phyloP scores from a whole-genome alignment of 495 filamentous ascomycete genomes.

The Melanomma pulvis-pyrius region DNA sequence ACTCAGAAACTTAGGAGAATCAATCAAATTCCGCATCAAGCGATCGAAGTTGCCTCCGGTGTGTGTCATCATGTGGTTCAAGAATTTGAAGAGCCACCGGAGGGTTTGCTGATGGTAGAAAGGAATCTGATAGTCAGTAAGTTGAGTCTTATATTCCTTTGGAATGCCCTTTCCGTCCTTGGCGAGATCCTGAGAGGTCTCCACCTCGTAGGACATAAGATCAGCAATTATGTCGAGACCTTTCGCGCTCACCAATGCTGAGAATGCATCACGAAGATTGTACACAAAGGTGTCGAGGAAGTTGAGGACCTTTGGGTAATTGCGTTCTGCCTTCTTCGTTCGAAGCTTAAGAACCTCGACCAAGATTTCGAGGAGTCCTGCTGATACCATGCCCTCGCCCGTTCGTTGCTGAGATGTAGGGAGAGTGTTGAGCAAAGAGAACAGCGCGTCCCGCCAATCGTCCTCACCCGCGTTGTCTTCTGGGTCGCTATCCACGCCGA shows the following conservation, averaged over 20 bases:
- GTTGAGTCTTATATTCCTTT: slow-evolving; percentile 72
- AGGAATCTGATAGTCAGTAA: slow-evolving; percentile 89
- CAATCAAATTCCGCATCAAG: slow-evolving; percentile 86
- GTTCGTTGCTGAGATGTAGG: slow-evolving; percentile 70
- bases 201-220: slow-evolving; percentile 78
- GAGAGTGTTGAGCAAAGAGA: slow-evolving; percentile 77
- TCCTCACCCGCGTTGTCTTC: slow-evolving; percentile 66
- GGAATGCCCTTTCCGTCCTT: slow-evolving; percentile 72
- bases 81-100: slow-evolving; percentile 92
- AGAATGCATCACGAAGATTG: slow-evolving; percentile 76
- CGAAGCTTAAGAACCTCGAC: slow-evolving; percentile 87
- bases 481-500: slow-evolving; percentile 58
- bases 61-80: slow-evolving; percentile 91
- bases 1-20: slow-evolving; percentile 80
- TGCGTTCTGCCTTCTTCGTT: slow-evolving; percentile 77
- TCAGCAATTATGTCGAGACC: slow-evolving; percentile 86
- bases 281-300: slow-evolving; percentile 89
- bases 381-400: slow-evolving; percentile 74
- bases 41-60: slow-evolving; percentile 82
- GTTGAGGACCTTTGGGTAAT: slow-evolving; percentile 74
- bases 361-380: slow-evolving; percentile 84
- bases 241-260: slow-evolving; percentile 72
- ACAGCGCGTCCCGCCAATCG: slow-evolving; percentile 86
- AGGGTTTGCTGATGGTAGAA: slow-evolving; percentile 90
- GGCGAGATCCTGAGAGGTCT: slow-evolving; percentile 66